Conservation (phyloP, 2,329 filamentous ascomycete genomes). For the Colletotrichum sansevieriae region DNA sequence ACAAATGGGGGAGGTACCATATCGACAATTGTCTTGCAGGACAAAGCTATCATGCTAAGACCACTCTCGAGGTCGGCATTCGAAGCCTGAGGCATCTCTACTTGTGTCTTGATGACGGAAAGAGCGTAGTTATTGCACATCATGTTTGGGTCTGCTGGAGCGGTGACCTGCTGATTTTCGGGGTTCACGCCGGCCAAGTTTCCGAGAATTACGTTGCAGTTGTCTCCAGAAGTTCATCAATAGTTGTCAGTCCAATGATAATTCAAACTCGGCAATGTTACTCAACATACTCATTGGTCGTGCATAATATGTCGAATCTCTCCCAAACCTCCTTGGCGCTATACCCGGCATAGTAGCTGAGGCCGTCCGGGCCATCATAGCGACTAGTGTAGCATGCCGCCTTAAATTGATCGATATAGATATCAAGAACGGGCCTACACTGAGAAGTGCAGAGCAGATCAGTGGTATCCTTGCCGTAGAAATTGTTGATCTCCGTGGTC, state of each 20-base stretch:
- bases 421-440: neutral
- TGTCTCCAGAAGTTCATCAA: neutral
- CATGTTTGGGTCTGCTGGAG: neutral
- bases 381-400: constrained; percentile 7
- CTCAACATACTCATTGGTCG: neutral
- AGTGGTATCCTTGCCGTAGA: neutral
- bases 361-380: neutral
- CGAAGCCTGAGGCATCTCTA: neutral
- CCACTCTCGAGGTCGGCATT: neutral
- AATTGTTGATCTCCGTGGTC: neutral
- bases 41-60: neutral
- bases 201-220: neutral
- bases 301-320: neutral
- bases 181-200: neutral
- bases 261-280: neutral
- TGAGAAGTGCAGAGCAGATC: constrained; percentile 4
- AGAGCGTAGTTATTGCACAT: neutral
- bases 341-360: constrained; percentile 1
- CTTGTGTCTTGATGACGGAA: neutral
- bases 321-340: neutral
- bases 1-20: neutral
- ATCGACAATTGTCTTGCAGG: neutral
- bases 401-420: constrained; percentile 3
- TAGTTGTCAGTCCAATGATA: neutral
- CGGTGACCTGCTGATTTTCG: neutral